Evolutionary conservation across 257 asterid species (phyloP).

Genomic region (Craterostigma plantagineum): DNA sequence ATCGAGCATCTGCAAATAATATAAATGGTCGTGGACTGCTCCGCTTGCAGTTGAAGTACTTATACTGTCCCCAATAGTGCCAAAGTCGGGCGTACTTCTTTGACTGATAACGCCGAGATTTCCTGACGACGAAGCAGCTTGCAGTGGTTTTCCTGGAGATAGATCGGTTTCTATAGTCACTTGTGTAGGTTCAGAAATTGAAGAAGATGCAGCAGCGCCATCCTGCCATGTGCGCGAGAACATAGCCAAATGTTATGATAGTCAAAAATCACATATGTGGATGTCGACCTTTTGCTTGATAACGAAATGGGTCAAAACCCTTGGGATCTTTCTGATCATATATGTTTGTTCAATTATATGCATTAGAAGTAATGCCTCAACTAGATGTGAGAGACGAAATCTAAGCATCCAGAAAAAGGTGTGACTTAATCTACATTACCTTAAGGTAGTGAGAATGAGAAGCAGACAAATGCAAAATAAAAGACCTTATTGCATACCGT

Average conservation of each 20-base stretch:
- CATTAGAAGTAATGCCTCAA: too few species aligned
- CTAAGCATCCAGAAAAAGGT: too few species aligned
- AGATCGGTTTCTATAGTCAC: constrained; percentile 59
- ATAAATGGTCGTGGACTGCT: constrained; percentile 68
- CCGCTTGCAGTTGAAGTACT: constrained; percentile 49
- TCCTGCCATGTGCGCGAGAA: not conserved
- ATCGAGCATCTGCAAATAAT: constrained; percentile 89
- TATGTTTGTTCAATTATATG: too few species aligned
- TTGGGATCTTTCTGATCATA: too few species aligned
- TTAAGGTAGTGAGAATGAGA: not conserved
- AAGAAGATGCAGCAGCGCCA: constrained; percentile 38
- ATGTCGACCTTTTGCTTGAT: too few species aligned
- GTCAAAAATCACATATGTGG: too few species aligned
- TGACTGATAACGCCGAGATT: constrained; percentile 96
- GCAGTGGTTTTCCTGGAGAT: constrained; percentile 90
- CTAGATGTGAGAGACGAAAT: too few species aligned
- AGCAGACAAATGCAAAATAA: constrained; percentile 4
- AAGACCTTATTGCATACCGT: constrained; percentile 34
- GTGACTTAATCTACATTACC: too few species aligned
- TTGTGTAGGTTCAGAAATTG: constrained; percentile 56
- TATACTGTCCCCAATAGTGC: constrained; percentile 80
- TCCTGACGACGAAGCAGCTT: constrained; percentile 62
- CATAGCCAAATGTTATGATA: too few species aligned
- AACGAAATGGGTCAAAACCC: too few species aligned
- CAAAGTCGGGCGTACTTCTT: constrained; percentile 85